A percentile compares a stretch with the other conserved stretches of the same genome.
Evolutionary conservation across 1,284 basidiomycete genomes (phyloP).

Genomic region (Singerocomus inundabilis): DNA sequence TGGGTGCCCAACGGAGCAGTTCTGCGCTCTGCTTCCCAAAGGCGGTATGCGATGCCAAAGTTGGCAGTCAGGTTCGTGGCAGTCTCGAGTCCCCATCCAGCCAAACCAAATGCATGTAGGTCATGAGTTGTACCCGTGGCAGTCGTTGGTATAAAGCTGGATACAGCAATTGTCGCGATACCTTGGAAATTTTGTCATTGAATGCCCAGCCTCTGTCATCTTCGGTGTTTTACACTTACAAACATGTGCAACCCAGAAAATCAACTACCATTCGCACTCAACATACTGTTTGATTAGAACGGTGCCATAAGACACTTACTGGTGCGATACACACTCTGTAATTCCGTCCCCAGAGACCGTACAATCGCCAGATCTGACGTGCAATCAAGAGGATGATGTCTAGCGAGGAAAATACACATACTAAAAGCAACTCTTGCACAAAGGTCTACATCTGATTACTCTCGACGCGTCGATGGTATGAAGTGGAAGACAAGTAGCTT

Average conservation of each 20-base stretch:
- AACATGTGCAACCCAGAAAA: conserved; percentile 18
- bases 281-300: neutral
- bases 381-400: neutral
- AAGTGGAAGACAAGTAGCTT: neutral
- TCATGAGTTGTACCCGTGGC: conserved; percentile 1
- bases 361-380: conserved; percentile 24
- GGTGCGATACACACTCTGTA: conserved; percentile 15
- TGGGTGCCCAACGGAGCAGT: conserved; percentile 7
- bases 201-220: neutral
- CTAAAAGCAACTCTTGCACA: conserved; percentile 21
- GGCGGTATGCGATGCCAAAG: conserved; percentile 21
- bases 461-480: neutral
- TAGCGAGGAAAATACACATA: neutral
- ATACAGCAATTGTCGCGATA: conserved; percentile 16
- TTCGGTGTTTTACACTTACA: conserved; percentile 13
- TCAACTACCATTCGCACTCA: conserved; percentile 11
- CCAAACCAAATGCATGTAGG: conserved; percentile 10
- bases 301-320: conserved; percentile 1
- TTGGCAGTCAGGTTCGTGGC: conserved; percentile 20
- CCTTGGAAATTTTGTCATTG: conserved; percentile 5
- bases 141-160: conserved; percentile 13
- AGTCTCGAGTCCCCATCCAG: conserved; percentile 21
- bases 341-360: conserved; percentile 16
- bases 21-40: conserved; percentile 11
- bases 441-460: conserved; percentile 10